A percentile compares a stretch with the other conserved stretches of the same genome.
These are phyloP conservation scores for Epichloe elymi DNA, from an alignment of 2,329 filamentous ascomycete genomes.

Conservation along the genomic window DNA sequence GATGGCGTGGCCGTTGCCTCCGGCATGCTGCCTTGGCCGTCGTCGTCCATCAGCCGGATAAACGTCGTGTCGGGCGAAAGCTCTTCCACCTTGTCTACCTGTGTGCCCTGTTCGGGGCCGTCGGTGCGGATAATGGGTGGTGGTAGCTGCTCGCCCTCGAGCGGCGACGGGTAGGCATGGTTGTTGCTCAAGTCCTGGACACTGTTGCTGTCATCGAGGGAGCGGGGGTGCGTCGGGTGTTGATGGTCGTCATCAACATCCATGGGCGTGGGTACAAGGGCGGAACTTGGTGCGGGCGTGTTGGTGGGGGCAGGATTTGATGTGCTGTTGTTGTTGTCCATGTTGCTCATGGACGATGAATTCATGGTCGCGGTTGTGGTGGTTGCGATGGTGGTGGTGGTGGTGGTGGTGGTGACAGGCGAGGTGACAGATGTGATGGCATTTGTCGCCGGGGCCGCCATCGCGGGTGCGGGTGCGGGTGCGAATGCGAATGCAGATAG, in stretches of 20 bases:
- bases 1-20: conserved; percentile 20
- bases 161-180: conserved; percentile 53
- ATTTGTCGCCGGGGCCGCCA: conserved; percentile 21
- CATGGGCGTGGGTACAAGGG: conserved; percentile 35
- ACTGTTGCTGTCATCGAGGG: conserved; percentile 4
- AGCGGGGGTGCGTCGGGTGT: conserved; percentile 16
- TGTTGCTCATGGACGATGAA: background rate
- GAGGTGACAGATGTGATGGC: background rate
- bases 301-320: background rate
- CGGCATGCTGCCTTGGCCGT: conserved; percentile 18
- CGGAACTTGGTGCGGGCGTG: conserved; percentile 27
- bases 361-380: background rate
- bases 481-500: conserved; percentile 8
- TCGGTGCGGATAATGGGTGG: conserved; percentile 43
- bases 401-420: background rate
- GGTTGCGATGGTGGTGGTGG: background rate
- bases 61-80: conserved; percentile 47
- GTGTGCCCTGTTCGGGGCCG: conserved; percentile 50
- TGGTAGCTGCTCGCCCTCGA: conserved; percentile 42
- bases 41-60: conserved; percentile 39
- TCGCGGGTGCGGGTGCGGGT: conserved; percentile 18
- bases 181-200: conserved; percentile 27
- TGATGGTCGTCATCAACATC: conserved; percentile 35
- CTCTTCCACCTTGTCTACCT: conserved; percentile 50
- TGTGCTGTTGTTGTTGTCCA: conserved; percentile 20